These are phyloP conservation scores for Hypericum perforatum DNA, from an alignment of 345 rosid genomes.

Conservation along the genomic window DNA sequence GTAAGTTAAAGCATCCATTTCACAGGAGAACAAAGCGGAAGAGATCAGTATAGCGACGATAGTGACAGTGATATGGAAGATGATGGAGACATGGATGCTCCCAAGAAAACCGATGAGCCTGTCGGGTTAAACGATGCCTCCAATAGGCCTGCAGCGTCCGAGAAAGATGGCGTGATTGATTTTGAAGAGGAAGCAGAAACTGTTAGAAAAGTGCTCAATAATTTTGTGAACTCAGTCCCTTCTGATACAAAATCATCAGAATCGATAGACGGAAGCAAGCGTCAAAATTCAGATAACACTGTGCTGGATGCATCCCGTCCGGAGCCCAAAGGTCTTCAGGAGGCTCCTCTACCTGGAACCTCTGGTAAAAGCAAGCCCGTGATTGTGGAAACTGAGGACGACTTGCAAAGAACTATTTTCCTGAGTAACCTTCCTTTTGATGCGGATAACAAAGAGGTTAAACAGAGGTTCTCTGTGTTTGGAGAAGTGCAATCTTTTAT, in stretches of 20 bases:
- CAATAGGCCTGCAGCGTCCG: constrained; percentile 23
- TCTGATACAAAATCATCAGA: constrained; percentile 27
- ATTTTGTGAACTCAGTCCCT: constrained; percentile 35
- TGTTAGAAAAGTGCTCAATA: constrained; percentile 63
- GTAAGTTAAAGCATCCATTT: background rate
- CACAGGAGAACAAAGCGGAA: constrained; percentile 40
- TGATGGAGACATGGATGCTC: constrained; percentile 17
- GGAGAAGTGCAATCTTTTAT: constrained; percentile 64
- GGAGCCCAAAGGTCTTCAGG: constrained; percentile 22
- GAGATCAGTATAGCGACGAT: constrained; percentile 36
- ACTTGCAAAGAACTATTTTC: constrained; percentile 62
- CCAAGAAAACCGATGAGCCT: constrained; percentile 12
- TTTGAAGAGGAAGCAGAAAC: constrained; percentile 73
- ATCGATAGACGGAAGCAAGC: constrained; percentile 16
- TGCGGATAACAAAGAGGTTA: constrained; percentile 54
- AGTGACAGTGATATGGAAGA: constrained; percentile 59
- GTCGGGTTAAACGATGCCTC: constrained; percentile 20
- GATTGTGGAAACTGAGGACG: constrained; percentile 39
- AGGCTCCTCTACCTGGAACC: constrained; percentile 24
- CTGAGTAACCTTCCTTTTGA: constrained; percentile 85
- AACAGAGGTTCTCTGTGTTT: constrained; percentile 58
- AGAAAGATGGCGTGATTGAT: constrained; percentile 32
- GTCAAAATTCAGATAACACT: constrained; percentile 20
- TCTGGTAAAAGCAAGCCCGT: constrained; percentile 28
- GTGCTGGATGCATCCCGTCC: constrained; percentile 19